Evolutionary conservation across 768 basidiomycete genomes (phyloP), one percentile per base, ranked within the genome.

Genomic region (Phaffia tasmanica): DNA sequence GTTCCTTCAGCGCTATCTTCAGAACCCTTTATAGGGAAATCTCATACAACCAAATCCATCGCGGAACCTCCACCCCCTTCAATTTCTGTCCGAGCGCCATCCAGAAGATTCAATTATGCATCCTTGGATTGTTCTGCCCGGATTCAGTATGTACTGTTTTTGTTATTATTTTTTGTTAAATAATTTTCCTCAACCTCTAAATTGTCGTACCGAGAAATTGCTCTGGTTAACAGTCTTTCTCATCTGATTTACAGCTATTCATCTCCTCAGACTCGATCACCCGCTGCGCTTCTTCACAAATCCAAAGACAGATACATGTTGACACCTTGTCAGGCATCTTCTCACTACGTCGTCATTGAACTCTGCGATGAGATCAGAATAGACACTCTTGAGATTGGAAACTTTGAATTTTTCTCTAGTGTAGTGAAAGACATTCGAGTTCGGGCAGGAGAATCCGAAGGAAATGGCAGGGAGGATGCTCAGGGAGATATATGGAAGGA

Each of bases 271-370:
- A 86, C 91, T 42, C 91, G 91, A 73, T 89, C 88, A 1, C 78
- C 89, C 0, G 83, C 86, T 0, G 82, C 88, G 1, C 88, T 99
- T 63, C 81, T 99, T 11, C 86, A 88, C 32, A 85, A 84, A 42
- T 92, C 91, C 77, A 87, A 86, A 74, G 94, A 98, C 76, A 80
- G 85, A 70, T 98, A 98, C 80, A 94, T 98, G 95, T 86, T 97
- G 71, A 89, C 87, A 63, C 94, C 93, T 0, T 99, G 95, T 73
- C 79, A 81, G 35, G 76, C 79, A 3, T 76, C 79, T 19, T 78
- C 80, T 15, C 83, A 82, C 42, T 97, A 85, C 76, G 86, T 98
- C 46, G 85, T 95, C 46, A 86, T 98, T 55, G 95, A 99, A 76
- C 83, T 98, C 19, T 99, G 95, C 78, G 94, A 98, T 70, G 95